Percentiles rank a stretch among this genome's conserved stretches.
These are phyloP conservation scores for Magnaporthiopsis incrustans DNA, from an alignment of 2,329 filamentous ascomycete species.

Conservation along the genomic window DNA sequence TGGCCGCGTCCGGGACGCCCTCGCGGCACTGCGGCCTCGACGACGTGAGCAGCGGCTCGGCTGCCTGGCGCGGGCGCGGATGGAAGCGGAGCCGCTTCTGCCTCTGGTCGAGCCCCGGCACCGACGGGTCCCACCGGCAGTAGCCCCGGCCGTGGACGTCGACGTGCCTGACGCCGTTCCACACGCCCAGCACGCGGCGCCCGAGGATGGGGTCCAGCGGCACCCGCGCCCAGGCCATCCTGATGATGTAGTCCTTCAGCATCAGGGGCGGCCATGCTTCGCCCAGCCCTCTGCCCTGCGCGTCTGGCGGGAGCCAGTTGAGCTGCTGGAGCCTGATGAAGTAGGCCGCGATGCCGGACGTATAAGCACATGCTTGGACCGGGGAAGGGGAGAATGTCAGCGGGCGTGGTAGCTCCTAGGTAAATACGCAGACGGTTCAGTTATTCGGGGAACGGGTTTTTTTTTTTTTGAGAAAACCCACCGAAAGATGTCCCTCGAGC, in stretches of 20 bases:
- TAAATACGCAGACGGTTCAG: too few relatives aligned
- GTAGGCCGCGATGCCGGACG: background rate
- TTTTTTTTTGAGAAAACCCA: background rate
- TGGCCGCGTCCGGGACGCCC: background rate
- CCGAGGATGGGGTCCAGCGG: background rate
- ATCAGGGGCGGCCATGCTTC: background rate
- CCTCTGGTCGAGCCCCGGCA: background rate
- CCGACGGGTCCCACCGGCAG: background rate
- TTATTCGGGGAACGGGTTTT: too few relatives aligned
- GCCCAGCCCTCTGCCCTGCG: background rate
- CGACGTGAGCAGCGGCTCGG: background rate
- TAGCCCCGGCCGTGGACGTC: background rate
- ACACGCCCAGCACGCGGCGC: background rate
- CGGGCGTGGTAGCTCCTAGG: too few relatives aligned
- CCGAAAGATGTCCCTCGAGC: background rate
- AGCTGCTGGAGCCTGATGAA: background rate
- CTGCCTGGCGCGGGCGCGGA: background rate
- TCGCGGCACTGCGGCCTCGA: background rate
- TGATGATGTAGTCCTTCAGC: slow-evolving; percentile 1
- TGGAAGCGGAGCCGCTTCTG: background rate
- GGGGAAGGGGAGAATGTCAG: background rate
- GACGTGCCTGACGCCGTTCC: background rate
- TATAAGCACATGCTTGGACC: background rate
- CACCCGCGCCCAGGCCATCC: background rate
- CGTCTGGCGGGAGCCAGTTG: background rate